These are phyloP conservation scores for Acanthamoeba healyi DNA, from an alignment of 208 protist genomes.

Conservation along the genomic window DNA sequence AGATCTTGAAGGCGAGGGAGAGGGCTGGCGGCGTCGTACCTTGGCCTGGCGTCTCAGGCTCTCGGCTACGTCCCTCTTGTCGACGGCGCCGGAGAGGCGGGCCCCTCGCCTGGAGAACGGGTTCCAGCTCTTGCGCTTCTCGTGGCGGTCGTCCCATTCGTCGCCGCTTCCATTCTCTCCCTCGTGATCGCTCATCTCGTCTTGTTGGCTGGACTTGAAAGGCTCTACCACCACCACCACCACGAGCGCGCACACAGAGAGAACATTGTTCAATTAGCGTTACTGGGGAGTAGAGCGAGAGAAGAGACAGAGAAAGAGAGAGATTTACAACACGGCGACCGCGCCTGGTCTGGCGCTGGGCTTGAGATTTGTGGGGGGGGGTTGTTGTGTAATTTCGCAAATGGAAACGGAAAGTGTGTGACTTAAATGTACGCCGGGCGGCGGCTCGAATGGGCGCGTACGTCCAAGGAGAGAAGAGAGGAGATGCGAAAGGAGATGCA, in stretches of 20 bases:
- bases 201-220: background rate
- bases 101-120: slow-evolving; percentile 1
- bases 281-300: too few species aligned
- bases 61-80: background rate
- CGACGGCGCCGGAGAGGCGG: background rate
- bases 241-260: too few species aligned
- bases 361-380: too few species aligned
- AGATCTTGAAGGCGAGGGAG: background rate
- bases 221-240: too few species aligned
- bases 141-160: background rate
- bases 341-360: too few species aligned
- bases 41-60: slow-evolving; percentile 8
- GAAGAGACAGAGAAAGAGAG: too few species aligned
- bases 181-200: slow-evolving; percentile 33
- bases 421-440: too few species aligned
- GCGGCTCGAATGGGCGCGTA: too few species aligned
- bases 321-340: too few species aligned
- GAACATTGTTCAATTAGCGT: too few species aligned
- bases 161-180: background rate
- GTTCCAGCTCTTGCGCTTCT: slow-evolving; percentile 45
- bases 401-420: background rate
- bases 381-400: background rate
- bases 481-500: too few species aligned
- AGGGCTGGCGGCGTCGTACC: background rate
- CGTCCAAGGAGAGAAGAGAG: too few species aligned